Evolutionary conservation across 1,139 yeast genomes (phyloP), one percentile per base, ranked within the genome.

Genomic region (Geotrichum histeridarum): DNA sequence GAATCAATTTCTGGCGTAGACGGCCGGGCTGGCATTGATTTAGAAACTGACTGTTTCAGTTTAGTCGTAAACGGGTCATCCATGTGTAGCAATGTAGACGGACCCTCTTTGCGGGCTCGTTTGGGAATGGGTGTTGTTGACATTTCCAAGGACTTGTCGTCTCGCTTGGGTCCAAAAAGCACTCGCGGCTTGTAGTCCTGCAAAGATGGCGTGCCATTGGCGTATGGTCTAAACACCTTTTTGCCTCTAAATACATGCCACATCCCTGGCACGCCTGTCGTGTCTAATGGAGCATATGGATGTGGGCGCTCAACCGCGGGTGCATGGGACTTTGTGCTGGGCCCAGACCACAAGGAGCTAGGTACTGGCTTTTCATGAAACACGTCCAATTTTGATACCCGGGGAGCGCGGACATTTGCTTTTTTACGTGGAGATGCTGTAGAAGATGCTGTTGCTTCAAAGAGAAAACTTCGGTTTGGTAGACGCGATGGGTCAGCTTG

Each of bases 211-310:
- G 58, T 66, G 15, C 61, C 59, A 1, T 35, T 43, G 4, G 67
- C 64, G 46, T 68, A 66, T 12, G 73, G 73, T 37, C 74, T 58
- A 54, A 70, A 71, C 33, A 71, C 64, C 59, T 63, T 64, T 58
- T 70, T 71, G 38, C 75, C 75, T 30, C 75, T 62, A 54, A 72
- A 71, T n/a, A 66, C 69, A 57, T 67, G 71, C 73, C 73, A 69
- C 71, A 72, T 67, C 9, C 73, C 73, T 3, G 65, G 64, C 9
- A 63, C 46, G 35, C 36, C 35, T 2, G 38, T 15, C 11, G 47
- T 47, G 15, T 42, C 38, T 11, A 47, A 37, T 22, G 14, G n/a
- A 5, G 33, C 46, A 15, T 37, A 48, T 15, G 52, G 50, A 18
- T 48, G 52, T 2, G 12, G 30, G 8, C 8, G 17, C 27, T 22